Conservation (phyloP, 1,284 basidiomycete genomes). For the Pyrrhoderma lamaoense region DNA sequence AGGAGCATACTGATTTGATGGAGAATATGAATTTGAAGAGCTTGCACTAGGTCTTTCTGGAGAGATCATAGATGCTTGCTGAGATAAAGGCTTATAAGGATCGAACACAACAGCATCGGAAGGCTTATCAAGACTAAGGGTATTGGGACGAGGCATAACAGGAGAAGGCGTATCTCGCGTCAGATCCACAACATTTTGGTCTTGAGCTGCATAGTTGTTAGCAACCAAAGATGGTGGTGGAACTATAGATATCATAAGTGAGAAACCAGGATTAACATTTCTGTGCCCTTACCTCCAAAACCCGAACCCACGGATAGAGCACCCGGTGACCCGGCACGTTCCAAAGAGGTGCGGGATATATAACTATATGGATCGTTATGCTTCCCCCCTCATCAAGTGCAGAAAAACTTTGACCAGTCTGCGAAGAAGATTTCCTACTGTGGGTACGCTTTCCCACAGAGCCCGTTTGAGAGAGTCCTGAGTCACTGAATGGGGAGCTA, state of each 20-base stretch:
- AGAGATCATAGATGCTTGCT: neutral
- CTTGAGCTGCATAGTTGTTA: neutral
- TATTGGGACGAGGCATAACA: neutral
- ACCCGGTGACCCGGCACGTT: constrained; percentile 5
- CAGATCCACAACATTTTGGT: constrained; percentile 13
- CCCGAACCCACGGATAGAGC: neutral
- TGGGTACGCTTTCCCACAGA: constrained; percentile 8
- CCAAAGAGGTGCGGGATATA: constrained; percentile 6
- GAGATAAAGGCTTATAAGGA: constrained; percentile 8
- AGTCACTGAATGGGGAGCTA: constrained; percentile 13
- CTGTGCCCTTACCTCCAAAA: constrained; percentile 5
- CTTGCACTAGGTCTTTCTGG: neutral
- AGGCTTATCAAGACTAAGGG: neutral
- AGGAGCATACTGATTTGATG: constrained; percentile 4
- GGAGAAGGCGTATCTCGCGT: constrained; percentile 13
- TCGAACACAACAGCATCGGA: neutral
- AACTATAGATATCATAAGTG: neutral
- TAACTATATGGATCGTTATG: constrained; percentile 11
- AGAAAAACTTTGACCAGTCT: constrained; percentile 7
- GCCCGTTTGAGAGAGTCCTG: constrained; percentile 9
- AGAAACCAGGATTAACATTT: neutral
- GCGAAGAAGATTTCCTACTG: constrained; percentile 3
- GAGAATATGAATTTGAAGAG: neutral
- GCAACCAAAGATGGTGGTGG: constrained; percentile 3
- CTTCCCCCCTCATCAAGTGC: constrained; percentile 7